Percentiles rank a stretch among this genome's conserved stretches.
Conservation (phyloP, 2,329 filamentous ascomycete genomes). For the Venturiaceae sp. region DNA sequence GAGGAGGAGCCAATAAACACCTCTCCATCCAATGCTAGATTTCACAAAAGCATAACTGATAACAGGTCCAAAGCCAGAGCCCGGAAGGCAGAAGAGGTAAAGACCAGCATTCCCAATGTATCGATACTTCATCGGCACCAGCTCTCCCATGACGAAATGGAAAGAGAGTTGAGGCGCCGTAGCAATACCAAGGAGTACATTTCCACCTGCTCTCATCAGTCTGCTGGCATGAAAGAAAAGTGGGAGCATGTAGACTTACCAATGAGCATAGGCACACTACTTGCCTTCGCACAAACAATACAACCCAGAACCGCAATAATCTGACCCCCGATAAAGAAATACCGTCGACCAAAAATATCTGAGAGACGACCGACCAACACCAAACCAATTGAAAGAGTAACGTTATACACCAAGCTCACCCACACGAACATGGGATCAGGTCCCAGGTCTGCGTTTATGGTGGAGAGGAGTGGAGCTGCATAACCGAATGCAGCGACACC, state of each 20-base stretch:
- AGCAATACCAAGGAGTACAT: constrained; percentile 3
- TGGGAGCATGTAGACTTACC: constrained; percentile 11
- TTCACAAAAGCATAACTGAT: constrained; percentile 13
- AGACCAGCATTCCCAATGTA: constrained; percentile 12
- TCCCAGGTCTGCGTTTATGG: constrained; percentile 22
- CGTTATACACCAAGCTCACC: constrained; percentile 6
- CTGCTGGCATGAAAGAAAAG: constrained; percentile 12
- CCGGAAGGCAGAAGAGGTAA: constrained; percentile 12
- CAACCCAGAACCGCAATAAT: background rate
- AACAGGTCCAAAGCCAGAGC: constrained; percentile 13
- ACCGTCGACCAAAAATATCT: constrained; percentile 4
- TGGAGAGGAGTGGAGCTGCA: constrained; percentile 1
- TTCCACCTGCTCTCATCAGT: constrained; percentile 9
- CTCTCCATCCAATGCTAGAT: constrained; percentile 14
- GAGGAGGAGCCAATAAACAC: constrained; percentile 15
- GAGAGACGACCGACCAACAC: constrained; percentile 19
- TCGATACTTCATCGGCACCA: constrained; percentile 17
- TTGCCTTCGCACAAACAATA: constrained; percentile 10
- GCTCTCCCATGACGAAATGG: constrained; percentile 15
- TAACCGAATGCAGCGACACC: constrained; percentile 2
- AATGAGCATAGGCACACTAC: constrained; percentile 11
- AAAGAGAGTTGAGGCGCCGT: constrained; percentile 11
- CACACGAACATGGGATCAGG: constrained; percentile 22
- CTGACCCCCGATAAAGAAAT: constrained; percentile 4
- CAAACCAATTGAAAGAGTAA: constrained; percentile 14